phyloP scores from a whole-genome alignment of 352 stramenopile genomes.

The Phytophthora meadii region DNA sequence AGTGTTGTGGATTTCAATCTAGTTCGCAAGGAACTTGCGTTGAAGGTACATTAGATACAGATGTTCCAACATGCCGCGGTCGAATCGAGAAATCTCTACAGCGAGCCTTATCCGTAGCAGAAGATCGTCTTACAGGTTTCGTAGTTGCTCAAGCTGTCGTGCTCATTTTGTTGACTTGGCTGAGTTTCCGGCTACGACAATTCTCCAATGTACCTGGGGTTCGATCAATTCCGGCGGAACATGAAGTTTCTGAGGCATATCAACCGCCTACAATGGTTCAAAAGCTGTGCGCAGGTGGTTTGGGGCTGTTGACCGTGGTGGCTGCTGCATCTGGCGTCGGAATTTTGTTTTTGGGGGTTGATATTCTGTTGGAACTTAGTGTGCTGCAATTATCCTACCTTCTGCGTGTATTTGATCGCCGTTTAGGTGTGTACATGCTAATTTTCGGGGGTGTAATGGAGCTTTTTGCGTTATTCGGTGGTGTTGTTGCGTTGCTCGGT shows the following conservation, averaged over 20 bases:
- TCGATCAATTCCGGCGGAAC: background rate
- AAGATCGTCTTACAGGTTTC: conserved; percentile 24
- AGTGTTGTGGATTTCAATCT: conserved; percentile 54
- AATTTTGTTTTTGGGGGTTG: conserved; percentile 53
- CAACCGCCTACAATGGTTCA: conserved; percentile 14
- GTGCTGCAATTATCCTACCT: conserved; percentile 71
- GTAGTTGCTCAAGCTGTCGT: conserved; percentile 25
- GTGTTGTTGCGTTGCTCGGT: conserved; percentile 37
- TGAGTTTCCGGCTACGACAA: conserved; percentile 35
- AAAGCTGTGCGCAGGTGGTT: conserved; percentile 16
- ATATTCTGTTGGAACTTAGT: conserved; percentile 71
- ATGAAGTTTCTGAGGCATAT: background rate
- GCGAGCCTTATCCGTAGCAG: conserved; percentile 23
- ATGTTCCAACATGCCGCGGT: conserved; percentile 38
- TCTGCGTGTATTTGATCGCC: conserved; percentile 59
- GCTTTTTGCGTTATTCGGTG: conserved; percentile 41
- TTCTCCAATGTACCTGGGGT: conserved; percentile 26
- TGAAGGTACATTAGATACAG: background rate
- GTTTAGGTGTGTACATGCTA: conserved; percentile 60
- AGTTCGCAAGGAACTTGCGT: conserved; percentile 46
- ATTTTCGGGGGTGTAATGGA: conserved; percentile 44
- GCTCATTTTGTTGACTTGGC: conserved; percentile 24
- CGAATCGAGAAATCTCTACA: conserved; percentile 25
- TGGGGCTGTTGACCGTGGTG: conserved; percentile 24
- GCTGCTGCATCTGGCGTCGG: conserved; percentile 37